A percentile compares a stretch with the other conserved stretches of the same genome.
These are phyloP conservation scores for Spathaspora jeffriesii DNA, from an alignment of 1,139 yeast genomes.

Conservation along the genomic window DNA sequence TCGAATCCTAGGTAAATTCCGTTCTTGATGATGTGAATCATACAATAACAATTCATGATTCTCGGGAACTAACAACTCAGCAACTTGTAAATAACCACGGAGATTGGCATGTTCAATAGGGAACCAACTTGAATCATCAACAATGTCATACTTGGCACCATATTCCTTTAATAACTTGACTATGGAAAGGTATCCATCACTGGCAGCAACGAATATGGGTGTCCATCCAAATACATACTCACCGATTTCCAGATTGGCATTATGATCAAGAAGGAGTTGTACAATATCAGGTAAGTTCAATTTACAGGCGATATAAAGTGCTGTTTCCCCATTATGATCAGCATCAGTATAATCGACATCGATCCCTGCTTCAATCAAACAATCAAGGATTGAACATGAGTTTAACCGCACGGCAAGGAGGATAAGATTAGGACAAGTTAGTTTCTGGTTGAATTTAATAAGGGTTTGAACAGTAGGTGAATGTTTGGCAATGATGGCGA, in stretches of 20 bases:
- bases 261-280: constrained; percentile 49
- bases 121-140: constrained; percentile 93
- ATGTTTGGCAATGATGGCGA: constrained; percentile 82
- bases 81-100: constrained; percentile 80
- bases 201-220: constrained; percentile 88
- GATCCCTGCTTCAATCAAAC: constrained; percentile 56
- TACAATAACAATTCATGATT: constrained; percentile 34
- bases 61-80: constrained; percentile 57
- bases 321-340: constrained; percentile 70
- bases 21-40: constrained; percentile 40
- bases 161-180: constrained; percentile 54
- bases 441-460: constrained; percentile 42
- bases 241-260: constrained; percentile 74
- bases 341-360: constrained; percentile 64
- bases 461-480: constrained; percentile 72
- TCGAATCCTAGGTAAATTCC: constrained; percentile 34
- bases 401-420: constrained; percentile 74
- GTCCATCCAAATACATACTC: constrained; percentile 93
- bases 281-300: constrained; percentile 58
- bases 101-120: constrained; percentile 96
- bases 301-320: constrained; percentile 78
- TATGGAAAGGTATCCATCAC: constrained; percentile 71
- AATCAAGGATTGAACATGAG: constrained; percentile 55
- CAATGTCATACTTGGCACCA: constrained; percentile 55
- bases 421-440: constrained; percentile 52